A percentile compares a stretch with the other conserved stretches of the same genome.
Evolutionary conservation across 78 protist species (phyloP).

Genomic region (Dictyostelium citrinum): DNA sequence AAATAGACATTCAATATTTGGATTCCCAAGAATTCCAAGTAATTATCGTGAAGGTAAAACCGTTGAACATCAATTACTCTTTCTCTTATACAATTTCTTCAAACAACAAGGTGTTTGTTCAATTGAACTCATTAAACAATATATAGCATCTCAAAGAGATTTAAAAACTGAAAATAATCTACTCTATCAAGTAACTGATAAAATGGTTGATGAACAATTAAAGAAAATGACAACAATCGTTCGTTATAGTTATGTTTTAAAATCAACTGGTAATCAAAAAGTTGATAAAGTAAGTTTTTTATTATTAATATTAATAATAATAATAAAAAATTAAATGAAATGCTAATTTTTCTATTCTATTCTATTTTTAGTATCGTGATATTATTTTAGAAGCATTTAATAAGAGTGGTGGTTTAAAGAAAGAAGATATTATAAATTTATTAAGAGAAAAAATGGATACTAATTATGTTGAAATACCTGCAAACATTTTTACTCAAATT

Average conservation of each 20-base stretch:
- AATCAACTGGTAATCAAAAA: conserved; percentile 23
- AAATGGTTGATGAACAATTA: not conserved
- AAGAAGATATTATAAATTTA: not conserved
- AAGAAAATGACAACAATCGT: not conserved
- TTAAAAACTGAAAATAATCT: not conserved
- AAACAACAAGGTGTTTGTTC: conserved; percentile 42
- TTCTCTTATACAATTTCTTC: conserved; percentile 21
- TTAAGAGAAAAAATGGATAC: not conserved
- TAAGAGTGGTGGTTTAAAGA: conserved; percentile 17
- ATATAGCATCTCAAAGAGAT: not conserved
- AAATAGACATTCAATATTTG: not conserved
- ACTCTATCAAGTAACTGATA: not conserved
- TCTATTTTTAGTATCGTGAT: conserved; percentile 20
- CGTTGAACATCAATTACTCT: conserved; percentile 46
- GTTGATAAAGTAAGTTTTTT: conserved; percentile 15
- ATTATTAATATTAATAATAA: not conserved
- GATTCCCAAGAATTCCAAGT: conserved; percentile 18
- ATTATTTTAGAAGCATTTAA: conserved; percentile 33
- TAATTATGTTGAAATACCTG: conserved; percentile 26
- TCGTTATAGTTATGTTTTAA: conserved; percentile 19
- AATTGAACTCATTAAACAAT: conserved; percentile 35
- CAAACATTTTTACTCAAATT: not conserved
- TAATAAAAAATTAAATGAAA: no score
- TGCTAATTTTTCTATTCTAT: not conserved
- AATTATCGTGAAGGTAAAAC: conserved; percentile 29